Conservation (phyloP, 2,329 filamentous ascomycete genomes). For the Pseudogymnoascus sp. region DNA sequence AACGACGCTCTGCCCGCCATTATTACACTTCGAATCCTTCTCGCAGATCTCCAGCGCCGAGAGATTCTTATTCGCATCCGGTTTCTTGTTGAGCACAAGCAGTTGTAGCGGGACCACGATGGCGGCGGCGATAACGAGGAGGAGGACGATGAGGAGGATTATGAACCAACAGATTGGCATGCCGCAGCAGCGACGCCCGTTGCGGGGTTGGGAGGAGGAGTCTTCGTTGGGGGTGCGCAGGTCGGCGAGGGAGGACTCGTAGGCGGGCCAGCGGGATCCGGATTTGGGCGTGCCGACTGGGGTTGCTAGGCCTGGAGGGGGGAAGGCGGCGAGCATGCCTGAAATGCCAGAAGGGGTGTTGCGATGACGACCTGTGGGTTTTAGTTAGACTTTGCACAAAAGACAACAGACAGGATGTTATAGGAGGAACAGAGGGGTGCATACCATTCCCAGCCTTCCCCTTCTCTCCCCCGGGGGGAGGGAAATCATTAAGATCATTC, state of each 20-base stretch:
- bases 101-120: constrained; percentile 68
- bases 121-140: constrained; percentile 71
- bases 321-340: constrained; percentile 59
- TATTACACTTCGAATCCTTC: constrained; percentile 57
- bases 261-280: constrained; percentile 29
- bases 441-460: constrained; percentile 17
- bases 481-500: constrained; percentile 45
- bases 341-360: constrained; percentile 33
- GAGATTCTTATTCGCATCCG: constrained; percentile 28
- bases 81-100: constrained; percentile 48
- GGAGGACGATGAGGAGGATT: constrained; percentile 51
- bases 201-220: no score
- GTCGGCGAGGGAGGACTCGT: background rate
- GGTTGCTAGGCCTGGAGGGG: constrained; percentile 48
- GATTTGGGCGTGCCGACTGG: constrained; percentile 30
- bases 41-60: constrained; percentile 47
- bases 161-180: constrained; percentile 74
- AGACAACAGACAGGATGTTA: no score
- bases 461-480: constrained; percentile 33
- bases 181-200: constrained; percentile 67
- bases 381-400: background rate
- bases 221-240: constrained; percentile 18
- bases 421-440: background rate
- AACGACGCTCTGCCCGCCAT: constrained; percentile 71
- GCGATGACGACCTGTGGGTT: background rate